Evolutionary conservation across 2,329 filamentous ascomycete genomes (phyloP), one percentile per base, ranked within the genome.

Genomic region (Penicillium digitatum): DNA sequence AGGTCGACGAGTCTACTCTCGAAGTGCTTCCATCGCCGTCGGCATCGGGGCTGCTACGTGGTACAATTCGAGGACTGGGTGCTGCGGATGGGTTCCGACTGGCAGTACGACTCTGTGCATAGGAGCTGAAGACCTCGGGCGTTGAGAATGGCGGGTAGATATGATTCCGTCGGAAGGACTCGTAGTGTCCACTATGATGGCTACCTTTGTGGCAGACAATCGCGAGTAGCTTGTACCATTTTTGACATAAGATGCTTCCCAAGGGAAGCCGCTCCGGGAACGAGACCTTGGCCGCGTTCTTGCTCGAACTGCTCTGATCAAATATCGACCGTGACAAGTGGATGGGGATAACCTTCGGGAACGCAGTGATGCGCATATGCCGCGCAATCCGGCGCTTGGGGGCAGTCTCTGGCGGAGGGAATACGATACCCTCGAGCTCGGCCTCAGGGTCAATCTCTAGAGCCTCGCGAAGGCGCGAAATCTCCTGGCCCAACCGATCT

Each of bases 141-240:
- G 93, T 96, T 1, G 90, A 88, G 69, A 86, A 97, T 0, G 92
- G 92, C 3, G 87, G 78, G 48, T 87, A 84, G 9, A 90, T 76
- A 55, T 89, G 87, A 72, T 97, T 94, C 35, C 94, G 84, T 32
- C 94, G 83, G 72, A 97, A 97, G 0, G 91, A 93, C 72, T 99
- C 94, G 75, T 99, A 99, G 70, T 99, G 94, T 0, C 94, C 94
- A 66, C 91, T 96, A 68, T 96, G 87, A 71, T 99, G 94, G 59
- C 89, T 95, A 35, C 94, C 94, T 67, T 95, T 95, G 70, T 99
- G 94, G 22, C 90, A 95, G 34, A 99, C 90, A 34, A 95, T 84
- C 12, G 88, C 90, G 0, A 95, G 81, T 5, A 99, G 79, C 65
- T 87, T 90, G 74, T 96, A 99, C 69, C 83, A 87, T 60, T 86